These are phyloP conservation scores for Setaria viridis DNA, from an alignment of 202 grass and related monocot species.

Conservation along the genomic window DNA sequence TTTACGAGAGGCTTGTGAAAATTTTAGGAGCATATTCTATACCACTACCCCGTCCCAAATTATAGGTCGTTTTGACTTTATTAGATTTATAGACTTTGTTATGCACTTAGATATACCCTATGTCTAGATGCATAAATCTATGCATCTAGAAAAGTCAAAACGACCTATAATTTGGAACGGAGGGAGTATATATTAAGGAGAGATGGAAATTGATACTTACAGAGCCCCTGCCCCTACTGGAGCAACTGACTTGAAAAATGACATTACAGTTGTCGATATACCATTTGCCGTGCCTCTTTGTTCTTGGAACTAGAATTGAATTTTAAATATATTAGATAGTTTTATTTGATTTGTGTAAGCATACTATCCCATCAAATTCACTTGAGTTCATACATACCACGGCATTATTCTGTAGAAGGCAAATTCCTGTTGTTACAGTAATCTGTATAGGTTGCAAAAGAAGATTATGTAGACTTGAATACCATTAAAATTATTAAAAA, in stretches of 20 bases:
- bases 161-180: too few species aligned
- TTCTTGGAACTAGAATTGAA: constrained; percentile 45
- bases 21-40: too few species aligned
- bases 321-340: background rate
- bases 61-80: too few species aligned
- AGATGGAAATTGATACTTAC: constrained; percentile 14
- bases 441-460: constrained; percentile 20
- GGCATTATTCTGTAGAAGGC: constrained; percentile 69
- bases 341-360: background rate
- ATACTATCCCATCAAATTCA: background rate
- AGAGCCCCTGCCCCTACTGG: constrained; percentile 66
- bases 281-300: constrained; percentile 95
- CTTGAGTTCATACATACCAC: constrained; percentile 65
- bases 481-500: background rate
- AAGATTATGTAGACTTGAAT: background rate
- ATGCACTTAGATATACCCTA: too few species aligned
- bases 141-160: too few species aligned
- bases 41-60: too few species aligned
- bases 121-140: too few species aligned
- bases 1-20: too few species aligned
- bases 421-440: constrained; percentile 32
- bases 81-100: too few species aligned
- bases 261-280: constrained; percentile 79
- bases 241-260: constrained; percentile 85
- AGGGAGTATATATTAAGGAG: too few species aligned